Base-by-base conservation (phyloP, 176 grass and related monocot species). In the Juncus inflexus region DNA sequence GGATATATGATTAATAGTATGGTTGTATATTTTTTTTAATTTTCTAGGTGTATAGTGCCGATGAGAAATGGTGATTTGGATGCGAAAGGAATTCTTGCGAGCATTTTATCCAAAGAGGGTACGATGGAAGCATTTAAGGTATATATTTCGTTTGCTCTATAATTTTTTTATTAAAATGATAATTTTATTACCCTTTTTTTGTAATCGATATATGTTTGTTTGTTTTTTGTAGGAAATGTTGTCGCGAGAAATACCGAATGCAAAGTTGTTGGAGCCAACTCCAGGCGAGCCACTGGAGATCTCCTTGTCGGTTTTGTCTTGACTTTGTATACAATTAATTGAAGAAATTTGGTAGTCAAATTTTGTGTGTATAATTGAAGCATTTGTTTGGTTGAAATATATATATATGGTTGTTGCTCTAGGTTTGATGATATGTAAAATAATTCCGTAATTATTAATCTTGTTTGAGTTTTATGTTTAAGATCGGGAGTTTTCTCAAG, bases 61-160 rank as follows among this genome's bases (percentile, higher is more conserved):
- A 96, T 96, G 92, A 86, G 79, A 78, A 96, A 96, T 66, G 87
- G 87, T 14, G 87, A 96, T 13, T 37, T 96, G 2, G 84, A 96
- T 37, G 40, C 63, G 64, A 81, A 72, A 64, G 84, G 92, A 13
- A 10, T 96, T 66, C 65, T 96, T 12, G 50, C 81, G 6, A 28
- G 69, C 39, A 57, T 91, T 54, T 36, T 96, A 55, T 41, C 51
- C 16, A 52, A 38, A 2, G 51, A 37, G 63, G 92, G 92, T 55
- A 96, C 92, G 12, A 71, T 69, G 54, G 50, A 83, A 13, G 74
- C 87, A 39, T 96, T 96, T 73, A 47, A 81, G 84, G 82, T 84
- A 41, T 51, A 9, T 47, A 49, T 73, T 39, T 65, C 15, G 35
- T 65, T 55, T 47, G 1, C 12, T 66, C 7, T 58, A 28, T 9